phyloP scores from a whole-genome alignment of 805 yeast species.

The Zygosaccharomyces lentus region DNA sequence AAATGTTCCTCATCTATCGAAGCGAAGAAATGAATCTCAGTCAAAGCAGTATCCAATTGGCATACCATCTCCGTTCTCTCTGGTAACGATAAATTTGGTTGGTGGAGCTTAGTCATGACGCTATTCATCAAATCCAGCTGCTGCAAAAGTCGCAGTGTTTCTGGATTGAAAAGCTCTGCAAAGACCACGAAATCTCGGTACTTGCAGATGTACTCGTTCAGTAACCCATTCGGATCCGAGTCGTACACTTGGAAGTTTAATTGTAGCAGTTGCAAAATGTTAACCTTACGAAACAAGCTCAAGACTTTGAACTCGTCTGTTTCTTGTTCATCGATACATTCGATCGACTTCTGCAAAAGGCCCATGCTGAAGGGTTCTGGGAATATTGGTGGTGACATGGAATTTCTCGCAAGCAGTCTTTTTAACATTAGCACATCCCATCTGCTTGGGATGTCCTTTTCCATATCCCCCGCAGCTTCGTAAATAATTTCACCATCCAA shows the following conservation, averaged over 20 bases:
- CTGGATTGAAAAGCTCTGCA: constrained; percentile 31
- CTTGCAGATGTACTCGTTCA: constrained; percentile 31
- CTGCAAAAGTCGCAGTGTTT: constrained; percentile 15
- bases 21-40: constrained; percentile 12
- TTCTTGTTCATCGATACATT: constrained; percentile 20
- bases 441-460: constrained; percentile 2
- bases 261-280: constrained; percentile 33
- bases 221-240: constrained; percentile 20
- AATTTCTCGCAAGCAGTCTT: constrained; percentile 12
- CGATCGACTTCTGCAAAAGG: constrained; percentile 17
- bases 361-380: constrained; percentile 9
- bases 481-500: constrained; percentile 47
- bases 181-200: constrained; percentile 35
- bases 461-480: constrained; percentile 11
- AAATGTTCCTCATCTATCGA: constrained; percentile 15
- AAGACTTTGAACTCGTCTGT: constrained; percentile 31
- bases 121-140: constrained; percentile 19
- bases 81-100: constrained; percentile 1
- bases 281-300: constrained; percentile 30
- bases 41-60: constrained; percentile 10
- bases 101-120: constrained; percentile 14
- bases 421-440: constrained; percentile 14
- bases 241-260: constrained; percentile 16
- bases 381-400: constrained; percentile 1
- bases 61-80: constrained; percentile 9